Percentiles rank a stretch among this genome's conserved stretches.
These are phyloP conservation scores for Scutellaria barbata DNA, from an alignment of 257 asterid species.

Conservation along the genomic window DNA sequence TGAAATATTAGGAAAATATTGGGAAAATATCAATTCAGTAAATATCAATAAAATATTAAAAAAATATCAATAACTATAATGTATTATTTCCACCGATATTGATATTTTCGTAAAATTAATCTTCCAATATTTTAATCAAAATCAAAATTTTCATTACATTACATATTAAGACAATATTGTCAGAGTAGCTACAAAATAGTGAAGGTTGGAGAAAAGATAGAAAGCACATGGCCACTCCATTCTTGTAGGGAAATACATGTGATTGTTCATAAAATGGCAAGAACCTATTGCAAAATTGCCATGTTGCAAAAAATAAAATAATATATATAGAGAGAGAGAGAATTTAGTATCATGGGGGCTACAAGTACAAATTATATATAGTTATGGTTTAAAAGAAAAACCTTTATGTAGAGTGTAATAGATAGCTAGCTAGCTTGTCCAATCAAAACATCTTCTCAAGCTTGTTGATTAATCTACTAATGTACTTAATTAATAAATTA, in stretches of 20 bases:
- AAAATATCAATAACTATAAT: no score
- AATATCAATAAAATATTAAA: no score
- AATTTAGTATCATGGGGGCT: conserved; percentile 23
- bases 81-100: no score
- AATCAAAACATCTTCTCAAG: conserved; percentile 45
- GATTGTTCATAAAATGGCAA: conserved; percentile 28
- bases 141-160: no score
- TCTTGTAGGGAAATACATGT: conserved; percentile 55
- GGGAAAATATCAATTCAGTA: no score
- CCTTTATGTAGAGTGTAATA: conserved; percentile 28
- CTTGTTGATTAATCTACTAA: conserved; percentile 52
- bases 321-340: background rate
- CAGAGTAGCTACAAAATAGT: conserved; percentile 32
- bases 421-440: conserved; percentile 34
- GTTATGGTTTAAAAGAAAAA: conserved; percentile 7
- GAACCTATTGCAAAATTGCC: conserved; percentile 2
- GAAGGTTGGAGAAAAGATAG: conserved; percentile 34
- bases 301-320: no score
- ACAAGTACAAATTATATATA: conserved; percentile 29
- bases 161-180: conserved; percentile 41
- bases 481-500: conserved; percentile 46
- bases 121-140: no score
- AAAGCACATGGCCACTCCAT: conserved; percentile 60
- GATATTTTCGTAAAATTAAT: no score
- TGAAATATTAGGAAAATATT: no score